Percentiles rank a stretch among this genome's conserved stretches.
Evolutionary conservation across 129 eudicot genomes (phyloP).

Genomic region (Artemisia argyi): DNA sequence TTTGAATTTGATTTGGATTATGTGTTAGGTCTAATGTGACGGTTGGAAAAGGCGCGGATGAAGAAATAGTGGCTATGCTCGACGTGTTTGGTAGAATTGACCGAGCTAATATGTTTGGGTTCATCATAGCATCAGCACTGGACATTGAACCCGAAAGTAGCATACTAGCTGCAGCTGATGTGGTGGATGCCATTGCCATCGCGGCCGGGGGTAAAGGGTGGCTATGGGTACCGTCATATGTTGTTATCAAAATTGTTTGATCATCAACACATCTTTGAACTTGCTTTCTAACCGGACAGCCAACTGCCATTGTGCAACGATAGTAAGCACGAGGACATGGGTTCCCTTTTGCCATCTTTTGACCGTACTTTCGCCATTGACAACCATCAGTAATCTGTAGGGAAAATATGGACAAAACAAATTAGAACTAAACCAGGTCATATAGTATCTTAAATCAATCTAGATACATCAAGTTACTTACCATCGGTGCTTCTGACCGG

Average conservation of each 20-base stretch:
- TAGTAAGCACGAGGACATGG: constrained; percentile 87
- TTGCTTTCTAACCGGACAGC: constrained; percentile 84
- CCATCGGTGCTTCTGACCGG: constrained; percentile 93
- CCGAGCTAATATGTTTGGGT: constrained; percentile 70
- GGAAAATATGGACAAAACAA: not conserved
- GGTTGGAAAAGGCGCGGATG: constrained; percentile 93
- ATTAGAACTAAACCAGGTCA: not conserved
- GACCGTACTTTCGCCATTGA: constrained; percentile 81
- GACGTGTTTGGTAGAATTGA: constrained; percentile 67
- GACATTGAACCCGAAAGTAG: constrained; percentile 93
- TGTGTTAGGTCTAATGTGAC: constrained; percentile 88
- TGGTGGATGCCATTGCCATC: constrained; percentile 86
- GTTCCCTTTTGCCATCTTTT: constrained; percentile 86
- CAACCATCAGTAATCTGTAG: constrained; percentile 71
- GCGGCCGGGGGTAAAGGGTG: constrained; percentile 96
- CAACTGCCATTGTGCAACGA: constrained; percentile 82
- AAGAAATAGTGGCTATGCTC: constrained; percentile 84
- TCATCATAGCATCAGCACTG: constrained; percentile 67
- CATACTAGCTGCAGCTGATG: constrained; percentile 89
- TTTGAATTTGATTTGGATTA: constrained; percentile 57
- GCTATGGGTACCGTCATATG: constrained; percentile 90
- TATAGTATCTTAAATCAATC: not conserved
- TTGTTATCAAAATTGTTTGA: constrained; percentile 63
- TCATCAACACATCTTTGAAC: constrained; percentile 98
- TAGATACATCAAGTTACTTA: constrained; percentile 20